Conservation (phyloP, 768 basidiomycete genomes). For the Tricholoma sp. region DNA sequence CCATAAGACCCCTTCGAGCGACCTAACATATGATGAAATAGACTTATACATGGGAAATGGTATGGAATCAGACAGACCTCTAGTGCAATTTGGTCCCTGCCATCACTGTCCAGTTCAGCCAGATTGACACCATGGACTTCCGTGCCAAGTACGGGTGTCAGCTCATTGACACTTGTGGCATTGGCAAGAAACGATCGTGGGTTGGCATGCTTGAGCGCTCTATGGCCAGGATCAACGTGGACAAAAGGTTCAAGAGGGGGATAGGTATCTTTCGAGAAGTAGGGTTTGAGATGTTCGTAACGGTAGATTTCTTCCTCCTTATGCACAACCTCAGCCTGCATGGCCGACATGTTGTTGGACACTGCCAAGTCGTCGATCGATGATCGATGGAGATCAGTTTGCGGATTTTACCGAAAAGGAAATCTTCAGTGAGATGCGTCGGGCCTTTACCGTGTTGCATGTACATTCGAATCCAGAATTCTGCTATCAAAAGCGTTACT, state of each 20-base stretch:
- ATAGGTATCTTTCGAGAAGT: slow-evolving; percentile 54
- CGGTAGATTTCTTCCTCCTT: slow-evolving; percentile 39
- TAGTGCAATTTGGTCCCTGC: slow-evolving; percentile 67
- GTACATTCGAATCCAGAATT: no score
- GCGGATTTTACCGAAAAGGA: no score
- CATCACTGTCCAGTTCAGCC: slow-evolving; percentile 49
- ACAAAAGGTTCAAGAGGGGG: slow-evolving; percentile 69
- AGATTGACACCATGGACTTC: slow-evolving; percentile 73
- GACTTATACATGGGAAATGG: not conserved
- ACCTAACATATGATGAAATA: slow-evolving; percentile 36
- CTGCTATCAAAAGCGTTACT: no score
- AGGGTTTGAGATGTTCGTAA: slow-evolving; percentile 68
- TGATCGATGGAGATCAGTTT: no score
- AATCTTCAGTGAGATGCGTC: no score
- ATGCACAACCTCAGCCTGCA: slow-evolving; percentile 2
- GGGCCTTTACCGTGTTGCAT: no score
- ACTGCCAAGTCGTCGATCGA: no score
- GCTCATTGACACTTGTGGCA: slow-evolving; percentile 50
- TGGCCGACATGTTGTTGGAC: slow-evolving; percentile 1
- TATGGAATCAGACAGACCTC: no score
- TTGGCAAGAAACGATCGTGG: slow-evolving; percentile 64
- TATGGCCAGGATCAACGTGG: slow-evolving; percentile 70
- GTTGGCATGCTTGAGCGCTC: slow-evolving; percentile 61
- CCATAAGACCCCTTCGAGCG: slow-evolving; percentile 63
- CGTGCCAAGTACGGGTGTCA: slow-evolving; percentile 73